Percentiles rank a stretch among this genome's conserved stretches.
These are phyloP conservation scores for Aspergillus tanneri DNA, from an alignment of 2,329 filamentous ascomycete genomes.

Conservation along the genomic window DNA sequence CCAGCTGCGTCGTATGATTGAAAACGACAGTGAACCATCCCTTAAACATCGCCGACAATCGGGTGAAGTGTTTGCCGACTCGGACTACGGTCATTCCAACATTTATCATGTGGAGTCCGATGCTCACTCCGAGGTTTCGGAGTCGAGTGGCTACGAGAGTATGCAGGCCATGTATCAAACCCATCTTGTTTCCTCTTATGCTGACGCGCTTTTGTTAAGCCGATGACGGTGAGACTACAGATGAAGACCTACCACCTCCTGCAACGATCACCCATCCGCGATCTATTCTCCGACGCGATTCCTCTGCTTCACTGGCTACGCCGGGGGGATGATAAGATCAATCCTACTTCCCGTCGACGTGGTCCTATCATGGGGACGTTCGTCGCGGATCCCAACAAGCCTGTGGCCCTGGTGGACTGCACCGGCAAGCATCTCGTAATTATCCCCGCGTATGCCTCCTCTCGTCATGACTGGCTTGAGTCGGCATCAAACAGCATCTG, in stretches of 20 bases:
- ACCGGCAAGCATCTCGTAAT: conserved; percentile 51
- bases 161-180: conserved; percentile 38
- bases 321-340: conserved; percentile 39
- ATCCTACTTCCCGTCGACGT: conserved; percentile 38
- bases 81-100: conserved; percentile 42
- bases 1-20: conserved; percentile 70
- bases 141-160: conserved; percentile 60
- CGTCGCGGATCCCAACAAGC: conserved; percentile 49
- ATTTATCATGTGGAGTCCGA: conserved; percentile 49
- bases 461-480: conserved; percentile 47
- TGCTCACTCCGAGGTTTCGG: conserved; percentile 36
- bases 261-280: conserved; percentile 49
- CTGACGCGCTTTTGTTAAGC: conserved; percentile 52
- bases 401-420: conserved; percentile 49
- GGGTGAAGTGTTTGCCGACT: conserved; percentile 41
- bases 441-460: conserved; percentile 48
- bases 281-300: conserved; percentile 53
- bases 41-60: conserved; percentile 33
- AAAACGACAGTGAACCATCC: conserved; percentile 55
- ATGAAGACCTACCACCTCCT: conserved; percentile 55
- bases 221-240: conserved; percentile 61
- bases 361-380: conserved; percentile 51
- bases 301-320: conserved; percentile 46
- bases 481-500: conserved; percentile 43
- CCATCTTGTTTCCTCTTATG: conserved; percentile 27